Evolutionary conservation across 2,329 filamentous ascomycete species (phyloP).

Genomic region (Fusarium albidum): DNA sequence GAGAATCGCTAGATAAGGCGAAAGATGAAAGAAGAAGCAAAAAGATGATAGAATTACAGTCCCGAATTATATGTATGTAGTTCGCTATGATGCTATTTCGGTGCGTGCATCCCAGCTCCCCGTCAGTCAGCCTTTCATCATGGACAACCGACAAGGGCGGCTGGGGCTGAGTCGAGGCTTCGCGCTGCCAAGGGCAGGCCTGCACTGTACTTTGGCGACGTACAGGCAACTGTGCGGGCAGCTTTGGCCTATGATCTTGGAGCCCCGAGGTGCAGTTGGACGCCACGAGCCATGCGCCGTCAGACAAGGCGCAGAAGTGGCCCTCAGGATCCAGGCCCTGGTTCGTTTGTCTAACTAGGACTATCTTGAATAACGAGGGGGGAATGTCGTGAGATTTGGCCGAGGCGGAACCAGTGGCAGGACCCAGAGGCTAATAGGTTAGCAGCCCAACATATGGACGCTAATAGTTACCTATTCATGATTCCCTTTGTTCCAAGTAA

Average conservation of each 20-base stretch:
- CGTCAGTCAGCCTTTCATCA: background rate
- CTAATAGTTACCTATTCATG: too few relatives aligned
- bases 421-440: too few relatives aligned
- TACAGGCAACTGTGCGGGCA: constrained; percentile 4
- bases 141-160: constrained; percentile 28
- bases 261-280: constrained; percentile 19
- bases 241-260: constrained; percentile 11
- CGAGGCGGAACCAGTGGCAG: too few relatives aligned
- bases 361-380: constrained; percentile 2
- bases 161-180: constrained; percentile 41
- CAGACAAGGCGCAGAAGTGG: constrained; percentile 3
- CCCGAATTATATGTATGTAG: too few relatives aligned
- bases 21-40: background rate
- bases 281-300: constrained; percentile 11
- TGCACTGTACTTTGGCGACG: constrained; percentile 7
- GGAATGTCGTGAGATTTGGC: constrained; percentile 3
- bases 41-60: background rate
- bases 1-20: too few relatives aligned
- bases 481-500: too few relatives aligned
- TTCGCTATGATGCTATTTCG: background rate
- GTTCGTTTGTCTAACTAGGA: constrained; percentile 7
- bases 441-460: too few relatives aligned
- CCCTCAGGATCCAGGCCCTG: constrained; percentile 17
- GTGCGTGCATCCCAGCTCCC: background rate
- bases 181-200: constrained; percentile 5